A percentile compares a stretch with the other conserved stretches of the same genome.
These are phyloP conservation scores for Bruguiera sexangula DNA, from an alignment of 345 rosid genomes.

Conservation along the genomic window DNA sequence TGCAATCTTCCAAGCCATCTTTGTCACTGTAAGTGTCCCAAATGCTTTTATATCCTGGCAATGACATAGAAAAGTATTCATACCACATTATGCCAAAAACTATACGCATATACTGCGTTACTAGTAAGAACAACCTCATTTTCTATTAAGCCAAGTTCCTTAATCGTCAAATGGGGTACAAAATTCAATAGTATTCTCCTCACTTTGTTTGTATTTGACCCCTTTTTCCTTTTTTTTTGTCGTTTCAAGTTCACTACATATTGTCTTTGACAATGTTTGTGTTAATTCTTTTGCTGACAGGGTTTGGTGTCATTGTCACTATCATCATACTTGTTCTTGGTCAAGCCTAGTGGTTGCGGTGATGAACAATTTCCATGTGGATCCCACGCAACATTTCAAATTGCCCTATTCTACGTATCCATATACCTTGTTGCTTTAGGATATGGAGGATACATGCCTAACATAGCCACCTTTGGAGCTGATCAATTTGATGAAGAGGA, in stretches of 20 bases:
- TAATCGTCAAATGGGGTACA: too few species aligned
- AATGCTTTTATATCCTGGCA: not conserved
- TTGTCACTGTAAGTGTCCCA: constrained; percentile 14
- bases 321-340: constrained; percentile 16
- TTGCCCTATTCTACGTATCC: constrained; percentile 21
- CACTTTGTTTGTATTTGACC: too few species aligned
- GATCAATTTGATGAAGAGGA: constrained; percentile 24
- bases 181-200: too few species aligned
- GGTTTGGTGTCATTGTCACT: constrained; percentile 24
- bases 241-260: too few species aligned
- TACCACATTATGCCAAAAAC: not conserved
- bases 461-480: constrained; percentile 29
- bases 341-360: constrained; percentile 24
- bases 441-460: constrained; percentile 33
- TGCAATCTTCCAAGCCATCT: constrained; percentile 28
- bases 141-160: too few species aligned
- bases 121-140: too few species aligned
- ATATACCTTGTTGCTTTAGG: constrained; percentile 29
- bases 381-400: constrained; percentile 10
- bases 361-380: constrained; percentile 10
- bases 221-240: too few species aligned
- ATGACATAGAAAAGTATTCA: not conserved
- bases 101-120: too few species aligned
- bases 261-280: too few species aligned
- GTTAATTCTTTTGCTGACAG: constrained; percentile 1